Conservation (phyloP, 2,329 filamentous ascomycete species). For the Cercospora beticola region DNA sequence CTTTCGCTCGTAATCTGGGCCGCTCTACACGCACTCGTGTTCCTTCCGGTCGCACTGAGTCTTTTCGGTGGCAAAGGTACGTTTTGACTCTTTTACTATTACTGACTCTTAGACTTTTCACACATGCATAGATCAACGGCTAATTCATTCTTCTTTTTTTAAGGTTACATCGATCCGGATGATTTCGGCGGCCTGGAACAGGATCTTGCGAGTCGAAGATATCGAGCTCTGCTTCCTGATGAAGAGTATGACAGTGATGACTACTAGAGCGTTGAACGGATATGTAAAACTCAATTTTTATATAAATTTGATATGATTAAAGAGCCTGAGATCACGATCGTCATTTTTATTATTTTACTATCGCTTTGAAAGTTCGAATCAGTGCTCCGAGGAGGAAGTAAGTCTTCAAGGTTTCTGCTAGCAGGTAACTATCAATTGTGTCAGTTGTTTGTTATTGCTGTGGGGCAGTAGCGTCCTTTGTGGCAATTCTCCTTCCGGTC, state of each 20-base stretch:
- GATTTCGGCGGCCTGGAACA: slow-evolving; percentile 85
- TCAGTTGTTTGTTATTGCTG: background rate
- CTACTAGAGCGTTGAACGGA: slow-evolving; percentile 25
- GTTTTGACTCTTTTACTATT: background rate
- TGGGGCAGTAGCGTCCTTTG: background rate
- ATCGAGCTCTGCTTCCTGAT: slow-evolving; percentile 73
- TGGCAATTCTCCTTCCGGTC: background rate
- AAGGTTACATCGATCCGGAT: slow-evolving; percentile 81
- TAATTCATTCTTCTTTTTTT: slow-evolving; percentile 12
- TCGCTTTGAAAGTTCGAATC: background rate
- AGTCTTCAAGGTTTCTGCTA: background rate
- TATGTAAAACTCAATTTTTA: background rate
- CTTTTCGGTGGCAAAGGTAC: slow-evolving; percentile 76
- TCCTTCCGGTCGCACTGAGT: slow-evolving; percentile 85
- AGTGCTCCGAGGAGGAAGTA: background rate
- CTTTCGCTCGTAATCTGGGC: slow-evolving; percentile 86
- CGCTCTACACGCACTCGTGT: slow-evolving; percentile 82
- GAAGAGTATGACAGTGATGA: slow-evolving; percentile 77
- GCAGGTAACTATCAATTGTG: background rate
- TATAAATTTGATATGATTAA: background rate
- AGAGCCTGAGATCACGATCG: background rate
- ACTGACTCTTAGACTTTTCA: slow-evolving; percentile 1
- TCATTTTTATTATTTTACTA: background rate
- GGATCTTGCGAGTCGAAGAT: slow-evolving; percentile 76
- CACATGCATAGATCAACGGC: background rate